A percentile compares a stretch with the other conserved stretches of the same genome.
Conservation (phyloP, 495 filamentous ascomycete genomes). For the Diplogelasinospora grovesii region DNA sequence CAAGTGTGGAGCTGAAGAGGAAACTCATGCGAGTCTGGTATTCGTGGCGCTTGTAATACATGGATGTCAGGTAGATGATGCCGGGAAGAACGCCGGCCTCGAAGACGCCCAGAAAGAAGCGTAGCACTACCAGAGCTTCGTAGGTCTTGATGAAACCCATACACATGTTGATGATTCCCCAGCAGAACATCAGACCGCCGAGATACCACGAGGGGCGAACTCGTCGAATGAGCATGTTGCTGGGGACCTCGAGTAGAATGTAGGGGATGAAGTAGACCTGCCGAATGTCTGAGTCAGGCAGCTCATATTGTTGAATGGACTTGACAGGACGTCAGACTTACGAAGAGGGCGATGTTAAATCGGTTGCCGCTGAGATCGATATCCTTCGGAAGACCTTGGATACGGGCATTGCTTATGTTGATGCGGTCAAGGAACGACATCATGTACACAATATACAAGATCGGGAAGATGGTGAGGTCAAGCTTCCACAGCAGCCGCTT, state of each 20-base stretch:
- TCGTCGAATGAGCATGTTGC: slow-evolving; percentile 55
- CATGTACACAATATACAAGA: slow-evolving; percentile 37
- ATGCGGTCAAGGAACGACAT: slow-evolving; percentile 46
- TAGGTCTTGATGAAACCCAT: slow-evolving; percentile 35
- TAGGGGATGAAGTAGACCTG: slow-evolving; percentile 58
- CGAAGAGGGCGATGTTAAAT: slow-evolving; percentile 56
- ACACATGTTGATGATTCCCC: slow-evolving; percentile 34
- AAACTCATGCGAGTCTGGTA: slow-evolving; percentile 58
- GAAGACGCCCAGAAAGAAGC: slow-evolving; percentile 51
- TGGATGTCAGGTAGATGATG: slow-evolving; percentile 58
- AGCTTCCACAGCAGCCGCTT: slow-evolving; percentile 29
- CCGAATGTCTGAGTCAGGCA: neutral
- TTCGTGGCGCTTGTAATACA: slow-evolving; percentile 61
- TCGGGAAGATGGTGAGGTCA: slow-evolving; percentile 32
- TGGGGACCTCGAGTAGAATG: slow-evolving; percentile 57
- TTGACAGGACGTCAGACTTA: slow-evolving; percentile 16
- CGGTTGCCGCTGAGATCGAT: slow-evolving; percentile 49
- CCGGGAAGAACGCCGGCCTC: slow-evolving; percentile 62
- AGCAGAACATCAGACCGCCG: slow-evolving; percentile 38
- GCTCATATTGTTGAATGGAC: neutral
- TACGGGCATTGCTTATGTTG: slow-evolving; percentile 58
- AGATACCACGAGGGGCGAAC: slow-evolving; percentile 57
- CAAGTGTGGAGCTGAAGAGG: slow-evolving; percentile 60
- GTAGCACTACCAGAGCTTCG: slow-evolving; percentile 32
- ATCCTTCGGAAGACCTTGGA: slow-evolving; percentile 54